Evolutionary conservation across 2,329 filamentous ascomycete genomes (phyloP), one percentile per base, ranked within the genome.

Genomic region (Xylaria sp.): DNA sequence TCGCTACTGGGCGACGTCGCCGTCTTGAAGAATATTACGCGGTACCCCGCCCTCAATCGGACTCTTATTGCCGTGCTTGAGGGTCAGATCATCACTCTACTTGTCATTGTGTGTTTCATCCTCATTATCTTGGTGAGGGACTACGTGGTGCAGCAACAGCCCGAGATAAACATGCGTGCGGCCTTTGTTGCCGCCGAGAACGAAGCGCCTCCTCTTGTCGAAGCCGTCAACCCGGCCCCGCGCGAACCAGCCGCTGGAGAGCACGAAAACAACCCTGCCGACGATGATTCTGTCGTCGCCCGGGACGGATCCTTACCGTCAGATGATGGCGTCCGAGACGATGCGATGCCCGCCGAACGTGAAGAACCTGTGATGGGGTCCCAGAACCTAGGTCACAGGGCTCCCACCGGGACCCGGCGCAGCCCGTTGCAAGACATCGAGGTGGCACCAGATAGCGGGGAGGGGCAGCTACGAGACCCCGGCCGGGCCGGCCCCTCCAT

Each of bases 141-240:
- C 74, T 99, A 96, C 82, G 94, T 99, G 46, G 92, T 99, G 8
- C 94, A 99, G 70, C 94, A 99, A 70, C 94, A 99, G 69, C 94
- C 93, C 4, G 88, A 92, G 60, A 88, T 94, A 63, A 95, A 96
- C 65, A 87, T 94, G 77, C 88, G 86, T 0, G 87, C 82, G 7
- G 83, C 82, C 2, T 82, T 86, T 66, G 84, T 81, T 9, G 81
- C 77, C 7, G 73, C 74, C n/a, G 77, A 77, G 29, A 65, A 70
- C 34, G 64, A 70, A 16, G 60, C 59, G 17, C 54, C 56, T 7
- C 65, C 52, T n/a, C 48, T 52, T 8, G 48, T 51, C 29, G 59
- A 48, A 4, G 52, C 57, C 9, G 11, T 59, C 6, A 53, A 66
- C 19, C 47, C 46, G 6, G 58, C 53, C 6, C 42, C 49, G 2